Evolutionary conservation across 495 filamentous ascomycete species (phyloP), one percentile per base, ranked within the genome.

Genomic region (Trichoderma erinaceum): DNA sequence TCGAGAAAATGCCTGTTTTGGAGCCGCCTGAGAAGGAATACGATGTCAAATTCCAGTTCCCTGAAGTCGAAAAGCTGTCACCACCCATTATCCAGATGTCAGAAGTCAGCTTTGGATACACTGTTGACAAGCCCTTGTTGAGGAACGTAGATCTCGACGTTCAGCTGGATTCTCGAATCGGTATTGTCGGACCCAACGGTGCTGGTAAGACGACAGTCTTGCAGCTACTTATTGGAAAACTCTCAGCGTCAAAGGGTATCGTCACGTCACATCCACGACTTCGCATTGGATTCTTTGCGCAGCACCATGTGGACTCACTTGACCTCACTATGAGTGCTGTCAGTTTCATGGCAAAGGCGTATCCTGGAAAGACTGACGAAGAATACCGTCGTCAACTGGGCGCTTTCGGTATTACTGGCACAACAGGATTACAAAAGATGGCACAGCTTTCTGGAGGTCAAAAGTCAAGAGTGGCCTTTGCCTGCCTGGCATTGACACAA

Each of bases 71-170:
- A 78, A 97, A 98, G 75, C 83, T 99, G 41, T 96, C 93, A 25
- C 92, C 96, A 4, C 95, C 96, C 5, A 99, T 99, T 77, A 90
- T 99, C 56, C 95, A 99, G 75, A 99, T 99, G 95, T 87, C 86
- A 4, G 87, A 87, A 48, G 94, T 99, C 70, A 87, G 88, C 10
- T 99, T 99, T 75, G 93, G 93, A 43, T 99, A 99, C 80, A 86
- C 83, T 10, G 79, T 81, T 64, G 92, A 94, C 71, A 93, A 88
- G 12, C 88, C 88, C 8, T 86, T 99, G 35, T 87, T 99, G 27
- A 84, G 77, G 65, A 87, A 96, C 74, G 89, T 98, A 66, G 95
- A 99, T 71, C 84, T 99, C 13, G 93, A 97, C 77, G 95, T 99
- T 15, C 95, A 99, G 74, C 89, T 99, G 23, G 96, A 99, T 75